These are phyloP conservation scores for Plasmodium chabaudi DNA, from an alignment of 169 alveolate species.

Conservation along the genomic window DNA sequence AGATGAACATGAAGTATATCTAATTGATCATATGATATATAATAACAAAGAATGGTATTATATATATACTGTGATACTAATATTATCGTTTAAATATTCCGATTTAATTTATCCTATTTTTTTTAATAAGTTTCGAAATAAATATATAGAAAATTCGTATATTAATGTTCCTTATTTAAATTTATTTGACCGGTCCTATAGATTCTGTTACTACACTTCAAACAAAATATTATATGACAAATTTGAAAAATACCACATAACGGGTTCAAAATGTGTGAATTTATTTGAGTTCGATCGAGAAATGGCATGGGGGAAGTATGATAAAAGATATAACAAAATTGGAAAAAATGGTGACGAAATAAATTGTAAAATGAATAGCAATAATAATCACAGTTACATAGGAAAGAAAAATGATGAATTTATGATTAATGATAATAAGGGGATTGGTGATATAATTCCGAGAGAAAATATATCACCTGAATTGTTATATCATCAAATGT, in stretches of 20 bases:
- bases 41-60: constrained; percentile 70
- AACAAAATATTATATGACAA: constrained; percentile 15
- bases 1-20: constrained; percentile 26
- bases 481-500: constrained; percentile 24
- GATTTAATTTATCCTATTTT: constrained; percentile 21
- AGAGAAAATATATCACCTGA: constrained; percentile 35
- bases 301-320: no score
- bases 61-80: constrained; percentile 32
- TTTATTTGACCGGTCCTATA: constrained; percentile 55
- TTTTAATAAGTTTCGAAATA: constrained; percentile 44
- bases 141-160: constrained; percentile 18
- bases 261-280: no score
- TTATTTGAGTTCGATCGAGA: no score
- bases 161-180: constrained; percentile 41
- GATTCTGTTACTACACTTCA: constrained; percentile 50
- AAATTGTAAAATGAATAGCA: background rate
- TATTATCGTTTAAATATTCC: constrained; percentile 32
- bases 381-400: no score
- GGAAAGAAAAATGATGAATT: no score
- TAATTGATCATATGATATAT: constrained; percentile 36
- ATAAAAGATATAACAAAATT: no score
- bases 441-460: background rate
- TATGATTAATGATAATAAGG: background rate
- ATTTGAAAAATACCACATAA: background rate
- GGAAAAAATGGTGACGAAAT: background rate